A percentile compares a stretch with the other conserved stretches of the same genome.
Evolutionary conservation across 2,329 filamentous ascomycete genomes (phyloP).

Genomic region (Aspergillus pseudoterreus): DNA sequence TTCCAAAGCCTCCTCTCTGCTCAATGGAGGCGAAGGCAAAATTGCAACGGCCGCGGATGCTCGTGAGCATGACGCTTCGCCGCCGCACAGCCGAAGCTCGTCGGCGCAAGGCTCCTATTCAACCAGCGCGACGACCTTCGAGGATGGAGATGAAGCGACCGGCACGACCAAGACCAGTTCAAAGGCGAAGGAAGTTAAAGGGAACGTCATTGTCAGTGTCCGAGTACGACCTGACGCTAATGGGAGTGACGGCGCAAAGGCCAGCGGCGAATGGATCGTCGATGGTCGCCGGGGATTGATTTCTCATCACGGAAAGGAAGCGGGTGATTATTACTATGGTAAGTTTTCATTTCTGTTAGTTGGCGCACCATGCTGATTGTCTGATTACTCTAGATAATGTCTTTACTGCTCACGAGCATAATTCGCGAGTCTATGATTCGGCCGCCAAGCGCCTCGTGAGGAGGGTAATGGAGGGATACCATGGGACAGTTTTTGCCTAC

Average conservation of each 20-base stretch:
- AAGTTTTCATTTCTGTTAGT: constrained; percentile 28
- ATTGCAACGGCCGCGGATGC: constrained; percentile 62
- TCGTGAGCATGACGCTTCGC: constrained; percentile 74
- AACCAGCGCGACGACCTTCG: constrained; percentile 83
- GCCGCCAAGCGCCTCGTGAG: constrained; percentile 90
- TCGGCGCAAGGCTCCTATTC: constrained; percentile 91
- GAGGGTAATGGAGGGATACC: constrained; percentile 97
- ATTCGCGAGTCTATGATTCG: constrained; percentile 90
- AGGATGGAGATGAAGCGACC: constrained; percentile 64
- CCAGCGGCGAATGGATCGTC: constrained; percentile 86
- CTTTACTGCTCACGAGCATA: constrained; percentile 90
- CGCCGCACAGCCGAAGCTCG: constrained; percentile 83
- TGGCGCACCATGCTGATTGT: neutral
- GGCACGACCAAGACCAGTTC: constrained; percentile 27
- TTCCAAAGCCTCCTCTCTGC: constrained; percentile 63
- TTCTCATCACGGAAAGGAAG: constrained; percentile 80
- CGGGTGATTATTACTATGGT: constrained; percentile 91
- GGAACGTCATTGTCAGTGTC: constrained; percentile 94
- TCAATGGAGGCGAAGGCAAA: constrained; percentile 77
- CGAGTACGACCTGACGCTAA: constrained; percentile 77
- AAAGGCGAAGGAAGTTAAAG: constrained; percentile 68
- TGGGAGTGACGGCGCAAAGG: constrained; percentile 57
- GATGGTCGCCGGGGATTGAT: constrained; percentile 80
- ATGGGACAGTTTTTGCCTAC: constrained; percentile 97
- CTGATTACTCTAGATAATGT: constrained; percentile 71